Evolutionary conservation across 2,329 filamentous ascomycete genomes (phyloP), one percentile per base, ranked within the genome.

Genomic region (Torrubiellomyces zombiae): DNA sequence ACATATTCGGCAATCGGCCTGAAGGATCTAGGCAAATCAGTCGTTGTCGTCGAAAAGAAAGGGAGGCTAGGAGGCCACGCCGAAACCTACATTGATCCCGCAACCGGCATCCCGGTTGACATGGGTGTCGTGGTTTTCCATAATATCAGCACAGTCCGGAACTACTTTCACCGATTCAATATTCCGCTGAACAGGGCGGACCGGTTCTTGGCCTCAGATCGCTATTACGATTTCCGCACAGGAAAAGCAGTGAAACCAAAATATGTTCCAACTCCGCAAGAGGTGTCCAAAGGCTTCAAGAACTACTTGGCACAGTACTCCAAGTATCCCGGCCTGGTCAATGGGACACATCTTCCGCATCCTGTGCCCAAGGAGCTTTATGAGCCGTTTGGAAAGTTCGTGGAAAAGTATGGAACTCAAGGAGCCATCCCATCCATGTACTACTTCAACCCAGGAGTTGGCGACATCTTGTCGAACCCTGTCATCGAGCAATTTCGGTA

Each of bases 351-450:
- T 14, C 8, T 64, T 0, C 52, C 57, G 1, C 31, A 48, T 10
- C 42, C 46, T 9, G 48, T 60, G 2, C 55, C 56, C 0, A 40
- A 48, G 16, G 58, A 60, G 20, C 36, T 63, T 1, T 31, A 50
- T 5, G 31, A 54, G 0, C 45, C 55, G 0, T 60, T 51, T 21
- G 45, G 50, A 2, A 42, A 54, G 5, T 57, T 58, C 28, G 38
- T 53, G 5, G 33, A 43, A 12, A 57, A 58, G 31, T 50, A 58
- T 32, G n/a, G n/a, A n/a, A 33, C 42, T 15, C 35, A 63, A 7
- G 36, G 42, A n/a, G 36, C 49, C 3, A 40, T 56, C 0, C 38
- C 38, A 5, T 32, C 41, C 12, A 40, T 52, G 3, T 46, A 34
- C 26, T 28, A 27, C 4, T 50, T 43, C 24, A 38, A 43, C 18